Percentiles rank a stretch among this genome's conserved stretches.
Conservation (phyloP, 345 rosid genomes). For the Passiflora organensis region DNA sequence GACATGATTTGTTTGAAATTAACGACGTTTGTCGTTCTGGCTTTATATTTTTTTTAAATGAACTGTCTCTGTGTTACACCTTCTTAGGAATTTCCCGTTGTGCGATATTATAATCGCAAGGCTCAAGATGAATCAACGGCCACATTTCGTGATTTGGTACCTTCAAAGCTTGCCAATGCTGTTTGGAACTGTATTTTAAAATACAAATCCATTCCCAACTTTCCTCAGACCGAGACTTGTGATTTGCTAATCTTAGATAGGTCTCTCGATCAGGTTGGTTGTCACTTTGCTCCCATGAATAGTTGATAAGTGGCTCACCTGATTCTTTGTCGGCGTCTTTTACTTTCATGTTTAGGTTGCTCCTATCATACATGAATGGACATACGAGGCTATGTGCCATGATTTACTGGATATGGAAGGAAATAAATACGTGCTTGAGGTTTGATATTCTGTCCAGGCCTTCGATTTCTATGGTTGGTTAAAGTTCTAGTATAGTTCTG, state of each 20-base stretch:
- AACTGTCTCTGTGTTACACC: no score
- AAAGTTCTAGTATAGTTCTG: not conserved
- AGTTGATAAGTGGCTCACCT: not conserved
- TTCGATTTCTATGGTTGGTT: not conserved
- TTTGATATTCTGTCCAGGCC: constrained; percentile 16
- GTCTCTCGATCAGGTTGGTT: constrained; percentile 79
- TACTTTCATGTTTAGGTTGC: constrained; percentile 54
- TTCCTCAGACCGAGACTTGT: constrained; percentile 78
- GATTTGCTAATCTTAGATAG: constrained; percentile 85
- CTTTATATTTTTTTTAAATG: no score
- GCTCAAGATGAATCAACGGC: constrained; percentile 29
- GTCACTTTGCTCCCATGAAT: constrained; percentile 14
- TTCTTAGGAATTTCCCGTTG: constrained; percentile 73
- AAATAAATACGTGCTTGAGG: constrained; percentile 74
- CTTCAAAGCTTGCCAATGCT: constrained; percentile 69
- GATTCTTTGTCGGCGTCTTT: constrained; percentile 11
- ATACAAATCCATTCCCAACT: constrained; percentile 80
- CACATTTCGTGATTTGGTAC: constrained; percentile 50
- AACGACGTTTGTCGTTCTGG: not conserved
- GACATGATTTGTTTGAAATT: not conserved
- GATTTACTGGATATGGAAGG: constrained; percentile 92
- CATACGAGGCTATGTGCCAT: constrained; percentile 97
- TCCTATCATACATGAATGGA: constrained; percentile 97
- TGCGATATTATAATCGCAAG: constrained; percentile 63
- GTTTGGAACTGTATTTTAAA: constrained; percentile 49